These are phyloP conservation scores for Fusarium torreyae DNA, from an alignment of 2,329 filamentous ascomycete genomes.

Conservation along the genomic window DNA sequence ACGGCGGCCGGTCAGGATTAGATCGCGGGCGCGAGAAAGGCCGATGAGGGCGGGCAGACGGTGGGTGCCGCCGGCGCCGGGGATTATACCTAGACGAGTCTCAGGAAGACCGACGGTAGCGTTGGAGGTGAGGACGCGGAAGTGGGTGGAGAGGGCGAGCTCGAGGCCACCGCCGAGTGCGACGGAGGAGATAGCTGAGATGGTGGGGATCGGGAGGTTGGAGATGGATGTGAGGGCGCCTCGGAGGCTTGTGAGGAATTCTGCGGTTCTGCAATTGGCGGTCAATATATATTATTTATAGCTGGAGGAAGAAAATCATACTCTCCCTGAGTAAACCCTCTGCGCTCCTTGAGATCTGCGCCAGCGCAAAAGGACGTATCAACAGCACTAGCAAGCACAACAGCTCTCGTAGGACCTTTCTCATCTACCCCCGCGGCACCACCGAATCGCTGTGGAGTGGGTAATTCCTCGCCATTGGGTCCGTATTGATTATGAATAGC, in stretches of 20 bases:
- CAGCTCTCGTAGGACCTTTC: conserved; percentile 77
- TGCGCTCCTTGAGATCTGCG: conserved; percentile 92
- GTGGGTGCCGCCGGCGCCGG: conserved; percentile 93
- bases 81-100: conserved; percentile 93
- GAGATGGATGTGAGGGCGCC: conserved; percentile 81
- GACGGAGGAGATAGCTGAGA: conserved; percentile 86
- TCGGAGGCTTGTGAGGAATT: conserved; percentile 85
- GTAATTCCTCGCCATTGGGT: conserved; percentile 66
- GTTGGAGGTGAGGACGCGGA: conserved; percentile 88
- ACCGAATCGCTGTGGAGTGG: conserved; percentile 59
- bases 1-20: conserved; percentile 91
- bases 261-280: conserved; percentile 72
- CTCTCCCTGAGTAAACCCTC: conserved; percentile 83
- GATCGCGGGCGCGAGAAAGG: conserved; percentile 83
- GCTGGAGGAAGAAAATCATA: conserved; percentile 60
- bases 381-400: conserved; percentile 88
- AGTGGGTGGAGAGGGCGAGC: conserved; percentile 88
- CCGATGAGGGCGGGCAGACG: conserved; percentile 88
- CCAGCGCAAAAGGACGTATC: conserved; percentile 93
- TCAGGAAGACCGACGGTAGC: conserved; percentile 89
- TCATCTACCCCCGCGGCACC: conserved; percentile 61
- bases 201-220: conserved; percentile 87
- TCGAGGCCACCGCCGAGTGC: conserved; percentile 96
- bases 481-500: conserved; percentile 77
- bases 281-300: conserved; percentile 8